Evolutionary conservation across 1,284 basidiomycete species (phyloP).

Genomic region (Phaffia rhodozyma): DNA sequence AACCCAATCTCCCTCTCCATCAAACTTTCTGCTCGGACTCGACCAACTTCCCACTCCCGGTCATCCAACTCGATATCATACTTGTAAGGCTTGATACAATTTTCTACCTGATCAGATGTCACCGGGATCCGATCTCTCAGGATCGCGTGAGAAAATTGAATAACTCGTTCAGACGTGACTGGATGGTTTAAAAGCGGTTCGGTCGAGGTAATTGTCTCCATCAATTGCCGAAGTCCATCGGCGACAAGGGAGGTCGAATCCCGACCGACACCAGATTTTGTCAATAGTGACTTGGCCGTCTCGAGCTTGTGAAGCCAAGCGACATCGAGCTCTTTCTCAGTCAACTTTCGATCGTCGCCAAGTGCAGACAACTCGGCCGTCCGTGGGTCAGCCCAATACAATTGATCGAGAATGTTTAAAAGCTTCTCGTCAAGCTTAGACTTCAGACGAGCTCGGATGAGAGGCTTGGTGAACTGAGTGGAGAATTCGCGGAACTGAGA

Average conservation of each 20-base stretch:
- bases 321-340: conserved; percentile 60
- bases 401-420: conserved; percentile 90
- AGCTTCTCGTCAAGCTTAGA: conserved; percentile 87
- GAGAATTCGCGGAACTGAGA: conserved; percentile 79
- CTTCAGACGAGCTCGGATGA: conserved; percentile 79
- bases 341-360: conserved; percentile 54
- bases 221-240: conserved; percentile 75
- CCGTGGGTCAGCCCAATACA: conserved; percentile 91
- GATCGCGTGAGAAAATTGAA: conserved; percentile 84
- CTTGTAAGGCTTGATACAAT: conserved; percentile 99
- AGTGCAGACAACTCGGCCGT: conserved; percentile 61
- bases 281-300: conserved; percentile 77
- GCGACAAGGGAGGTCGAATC: conserved; percentile 91
- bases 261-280: conserved; percentile 92
- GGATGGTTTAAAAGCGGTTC: conserved; percentile 92
- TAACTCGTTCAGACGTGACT: conserved; percentile 70
- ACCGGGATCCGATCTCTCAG: conserved; percentile 80
- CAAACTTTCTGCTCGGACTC: conserved; percentile 58
- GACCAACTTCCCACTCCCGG: conserved; percentile 80
- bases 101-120: conserved; percentile 96
- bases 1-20: conserved; percentile 72
- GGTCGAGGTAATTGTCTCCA: conserved; percentile 71
- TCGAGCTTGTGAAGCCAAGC: conserved; percentile 97
- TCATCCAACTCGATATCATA: conserved; percentile 75
- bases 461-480: conserved; percentile 72